Conservation (phyloP, 2,329 filamentous ascomycete species). For the Diplocarpon mali region DNA sequence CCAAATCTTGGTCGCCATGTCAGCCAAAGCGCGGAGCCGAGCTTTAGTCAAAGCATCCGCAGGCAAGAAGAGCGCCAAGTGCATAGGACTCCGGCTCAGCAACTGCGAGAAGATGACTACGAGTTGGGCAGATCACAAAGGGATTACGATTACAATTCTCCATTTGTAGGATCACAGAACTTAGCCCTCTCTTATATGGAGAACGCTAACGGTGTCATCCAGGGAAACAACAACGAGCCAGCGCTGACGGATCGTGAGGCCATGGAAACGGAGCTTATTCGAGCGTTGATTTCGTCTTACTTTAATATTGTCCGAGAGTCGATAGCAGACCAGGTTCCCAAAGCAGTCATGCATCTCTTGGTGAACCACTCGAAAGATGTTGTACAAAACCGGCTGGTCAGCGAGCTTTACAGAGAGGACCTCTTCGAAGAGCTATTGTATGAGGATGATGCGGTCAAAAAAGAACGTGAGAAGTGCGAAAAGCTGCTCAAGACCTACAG, state of each 20-base stretch:
- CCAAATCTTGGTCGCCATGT: slow-evolving; percentile 50
- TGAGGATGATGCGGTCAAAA: slow-evolving; percentile 95
- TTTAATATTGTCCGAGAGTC: slow-evolving; percentile 98
- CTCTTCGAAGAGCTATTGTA: slow-evolving; percentile 90
- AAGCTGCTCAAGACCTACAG: slow-evolving; percentile 90
- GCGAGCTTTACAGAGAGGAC: slow-evolving; percentile 84
- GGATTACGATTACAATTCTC: slow-evolving; percentile 32
- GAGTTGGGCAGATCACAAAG: slow-evolving; percentile 24
- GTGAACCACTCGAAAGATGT: slow-evolving; percentile 98
- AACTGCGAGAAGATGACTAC: slow-evolving; percentile 35
- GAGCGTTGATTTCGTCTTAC: slow-evolving; percentile 92
- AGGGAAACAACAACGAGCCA: slow-evolving; percentile 59
- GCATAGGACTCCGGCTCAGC: slow-evolving; percentile 36
- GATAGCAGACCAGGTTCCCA: slow-evolving; percentile 97
- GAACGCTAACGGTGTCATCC: slow-evolving; percentile 15
- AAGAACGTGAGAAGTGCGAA: slow-evolving; percentile 97
- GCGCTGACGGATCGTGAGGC: slow-evolving; percentile 91
- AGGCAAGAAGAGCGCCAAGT: slow-evolving; percentile 44
- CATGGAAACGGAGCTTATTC: slow-evolving; percentile 95
- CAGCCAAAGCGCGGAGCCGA: slow-evolving; percentile 68
- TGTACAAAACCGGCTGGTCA: slow-evolving; percentile 92
- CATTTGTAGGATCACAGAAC: slow-evolving; percentile 34
- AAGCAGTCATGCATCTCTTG: slow-evolving; percentile 96
- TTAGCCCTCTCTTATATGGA: neutral
- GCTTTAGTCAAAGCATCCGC: slow-evolving; percentile 73